Base-by-base conservation (phyloP, 495 filamentous ascomycete genomes). In the Halenospora varia region DNA sequence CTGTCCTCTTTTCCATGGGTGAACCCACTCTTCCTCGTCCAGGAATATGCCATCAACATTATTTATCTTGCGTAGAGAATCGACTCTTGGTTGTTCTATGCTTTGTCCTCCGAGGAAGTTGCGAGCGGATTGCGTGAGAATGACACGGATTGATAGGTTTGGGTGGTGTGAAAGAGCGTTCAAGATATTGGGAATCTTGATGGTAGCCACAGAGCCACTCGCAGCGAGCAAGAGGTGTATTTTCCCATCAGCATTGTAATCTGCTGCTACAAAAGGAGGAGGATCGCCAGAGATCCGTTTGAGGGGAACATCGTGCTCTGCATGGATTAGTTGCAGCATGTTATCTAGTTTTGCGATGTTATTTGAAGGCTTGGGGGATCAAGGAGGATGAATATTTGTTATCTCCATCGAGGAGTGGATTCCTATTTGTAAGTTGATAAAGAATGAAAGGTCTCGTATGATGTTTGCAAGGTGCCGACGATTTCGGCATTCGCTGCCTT, bases 121-220 rank as follows among this genome's bases (percentile, higher is more conserved):
- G 40, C 77, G 71, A 1, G 93, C 88, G 11, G 85, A 82, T 15
- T 78, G 70, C 19, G 89, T 93, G 45, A 96, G 74, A 59, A 96
- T 71, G 54, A 96, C 74, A 26, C 89, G 88, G 67, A 96, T 88
- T 25, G 86, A 87, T 41, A 96, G 78, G 23, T 60, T 57, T n/a
- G 57, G 47, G 66, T 82, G 66, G n/a, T 67, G 56, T 51, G 77
- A 73, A 4, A 96, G 78, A 1, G 82, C 70, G 10, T 73, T 53
- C 48, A 88, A 67, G 53, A 96, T 91, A 54, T 79, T 76, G 4
- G 88, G 88, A 24, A 97, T 79, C 65, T 97, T 97, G 72, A 96
- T 94, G 9, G 91, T 91, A 47, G 92, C 93, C 35, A 96, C 91
- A 10, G 77, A 80, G 42, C 90, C 85, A 42, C 81, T 84, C 19